Evolutionary conservation across 2,329 filamentous ascomycete genomes (phyloP).

Genomic region (Penicillium sp.): DNA sequence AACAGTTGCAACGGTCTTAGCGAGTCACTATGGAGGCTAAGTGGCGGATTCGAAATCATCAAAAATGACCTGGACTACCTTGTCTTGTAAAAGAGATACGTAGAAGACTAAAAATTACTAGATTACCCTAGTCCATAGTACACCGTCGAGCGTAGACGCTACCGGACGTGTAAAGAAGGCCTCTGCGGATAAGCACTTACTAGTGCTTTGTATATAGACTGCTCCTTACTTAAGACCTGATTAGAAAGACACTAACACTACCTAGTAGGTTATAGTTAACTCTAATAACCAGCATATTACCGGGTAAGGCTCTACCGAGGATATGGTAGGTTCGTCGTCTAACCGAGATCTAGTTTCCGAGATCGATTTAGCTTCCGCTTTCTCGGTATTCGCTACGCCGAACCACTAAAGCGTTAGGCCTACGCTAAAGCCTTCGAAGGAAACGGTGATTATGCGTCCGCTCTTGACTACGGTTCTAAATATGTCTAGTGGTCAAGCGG

Average conservation of each 20-base stretch:
- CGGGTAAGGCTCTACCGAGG: constrained; percentile 10
- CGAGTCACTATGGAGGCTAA: constrained; percentile 18
- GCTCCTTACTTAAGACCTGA: constrained; percentile 18
- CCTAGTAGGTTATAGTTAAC: constrained; percentile 19
- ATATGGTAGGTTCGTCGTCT: background rate
- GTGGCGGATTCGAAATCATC: constrained; percentile 1
- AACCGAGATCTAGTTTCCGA: constrained; percentile 42
- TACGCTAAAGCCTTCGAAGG: constrained; percentile 52
- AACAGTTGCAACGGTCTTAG: constrained; percentile 18
- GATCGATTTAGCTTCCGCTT: constrained; percentile 58
- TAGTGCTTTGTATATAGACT: constrained; percentile 23
- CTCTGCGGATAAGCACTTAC: constrained; percentile 11
- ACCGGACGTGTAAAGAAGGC: constrained; percentile 12
- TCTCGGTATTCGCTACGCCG: constrained; percentile 51
- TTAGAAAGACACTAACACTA: constrained; percentile 12
- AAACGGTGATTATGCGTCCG: constrained; percentile 49
- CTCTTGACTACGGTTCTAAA: constrained; percentile 37
- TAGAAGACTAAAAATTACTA: constrained; percentile 15
- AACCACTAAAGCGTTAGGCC: constrained; percentile 44
- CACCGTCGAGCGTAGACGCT: constrained; percentile 12
- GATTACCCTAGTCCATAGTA: constrained; percentile 10
- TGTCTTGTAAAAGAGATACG: constrained; percentile 11
- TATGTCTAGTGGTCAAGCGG: constrained; percentile 47
- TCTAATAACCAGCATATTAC: constrained; percentile 23
- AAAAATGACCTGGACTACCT: constrained; percentile 18